Percentiles rank a stretch among this genome's conserved stretches.
These are phyloP conservation scores for Sporothrix pseudoabietina DNA, from an alignment of 2,329 filamentous ascomycete species.

Conservation along the genomic window DNA sequence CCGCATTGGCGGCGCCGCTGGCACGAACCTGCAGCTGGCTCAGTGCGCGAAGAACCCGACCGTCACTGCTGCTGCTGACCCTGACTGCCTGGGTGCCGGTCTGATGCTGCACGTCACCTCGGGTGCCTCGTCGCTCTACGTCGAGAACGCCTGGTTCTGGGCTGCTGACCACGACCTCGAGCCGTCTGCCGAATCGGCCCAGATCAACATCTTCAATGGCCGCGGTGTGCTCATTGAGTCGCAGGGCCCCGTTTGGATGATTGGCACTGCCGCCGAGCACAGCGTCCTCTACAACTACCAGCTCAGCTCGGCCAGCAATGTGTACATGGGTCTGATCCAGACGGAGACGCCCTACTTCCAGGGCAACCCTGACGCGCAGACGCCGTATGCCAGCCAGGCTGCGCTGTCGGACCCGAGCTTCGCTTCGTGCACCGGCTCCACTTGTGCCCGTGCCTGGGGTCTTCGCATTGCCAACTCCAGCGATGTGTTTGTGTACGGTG, in stretches of 20 bases:
- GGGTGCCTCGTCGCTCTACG: slow-evolving; percentile 65
- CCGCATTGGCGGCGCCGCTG: slow-evolving; percentile 83
- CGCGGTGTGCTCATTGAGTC: slow-evolving; percentile 81
- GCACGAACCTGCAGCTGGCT: slow-evolving; percentile 78
- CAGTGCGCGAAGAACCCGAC: slow-evolving; percentile 77
- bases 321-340: slow-evolving; percentile 84
- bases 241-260: slow-evolving; percentile 75
- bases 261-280: slow-evolving; percentile 72
- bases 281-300: slow-evolving; percentile 81
- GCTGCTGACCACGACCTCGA: slow-evolving; percentile 90
- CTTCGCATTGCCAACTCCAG: slow-evolving; percentile 69
- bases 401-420: slow-evolving; percentile 71
- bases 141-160: slow-evolving; percentile 92
- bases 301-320: slow-evolving; percentile 71
- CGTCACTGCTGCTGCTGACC: slow-evolving; percentile 49
- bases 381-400: slow-evolving; percentile 63
- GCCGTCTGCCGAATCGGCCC: slow-evolving; percentile 63
- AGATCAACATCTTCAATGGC: slow-evolving; percentile 86
- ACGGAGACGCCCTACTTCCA: slow-evolving; percentile 90
- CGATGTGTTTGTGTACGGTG: slow-evolving; percentile 70
- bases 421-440: slow-evolving; percentile 51
- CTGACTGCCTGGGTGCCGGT: slow-evolving; percentile 74
- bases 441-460: slow-evolving; percentile 76
- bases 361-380: slow-evolving; percentile 72
- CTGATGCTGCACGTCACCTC: slow-evolving; percentile 66